A percentile compares a stretch with the other conserved stretches of the same genome.
Evolutionary conservation across 768 basidiomycete genomes (phyloP).

Genomic region (Mycena sanguinolenta): DNA sequence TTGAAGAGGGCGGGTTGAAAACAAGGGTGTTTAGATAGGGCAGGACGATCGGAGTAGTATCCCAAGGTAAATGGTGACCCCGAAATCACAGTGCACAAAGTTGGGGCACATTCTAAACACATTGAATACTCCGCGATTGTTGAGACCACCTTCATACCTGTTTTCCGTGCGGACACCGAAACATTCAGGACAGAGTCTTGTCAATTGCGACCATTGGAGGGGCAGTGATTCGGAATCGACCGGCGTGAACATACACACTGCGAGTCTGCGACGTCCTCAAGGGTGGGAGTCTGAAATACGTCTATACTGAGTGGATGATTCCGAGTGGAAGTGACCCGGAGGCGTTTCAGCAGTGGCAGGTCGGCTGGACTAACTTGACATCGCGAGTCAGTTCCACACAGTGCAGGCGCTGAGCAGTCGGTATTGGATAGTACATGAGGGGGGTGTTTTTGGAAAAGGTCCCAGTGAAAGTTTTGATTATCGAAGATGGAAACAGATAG

Average conservation of each 20-base stretch:
- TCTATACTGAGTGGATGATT: too few species aligned
- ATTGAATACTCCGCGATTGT: too few species aligned
- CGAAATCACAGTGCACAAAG: too few species aligned
- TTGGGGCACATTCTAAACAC: too few species aligned
- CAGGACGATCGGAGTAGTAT: too few species aligned
- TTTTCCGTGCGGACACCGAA: not conserved
- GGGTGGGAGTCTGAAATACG: not conserved
- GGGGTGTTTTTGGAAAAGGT: not conserved
- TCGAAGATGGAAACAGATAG: slow-evolving; percentile 6
- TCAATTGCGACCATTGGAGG: slow-evolving; percentile 8
- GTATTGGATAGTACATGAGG: not conserved
- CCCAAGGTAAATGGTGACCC: too few species aligned
- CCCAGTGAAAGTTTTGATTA: not conserved
- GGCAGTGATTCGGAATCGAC: not conserved
- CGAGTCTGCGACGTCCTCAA: not conserved
- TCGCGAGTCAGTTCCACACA: too few species aligned
- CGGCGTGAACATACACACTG: not conserved
- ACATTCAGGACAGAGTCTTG: not conserved
- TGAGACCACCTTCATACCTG: too few species aligned
- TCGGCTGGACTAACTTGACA: not conserved
- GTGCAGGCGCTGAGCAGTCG: too few species aligned
- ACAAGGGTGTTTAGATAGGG: too few species aligned
- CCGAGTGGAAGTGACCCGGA: too few species aligned
- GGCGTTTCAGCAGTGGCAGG: not conserved
- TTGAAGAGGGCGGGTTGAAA: too few species aligned